Evolutionary conservation across 1,284 basidiomycete genomes (phyloP).

Genomic region (Rhodotorula mucilaginosa): DNA sequence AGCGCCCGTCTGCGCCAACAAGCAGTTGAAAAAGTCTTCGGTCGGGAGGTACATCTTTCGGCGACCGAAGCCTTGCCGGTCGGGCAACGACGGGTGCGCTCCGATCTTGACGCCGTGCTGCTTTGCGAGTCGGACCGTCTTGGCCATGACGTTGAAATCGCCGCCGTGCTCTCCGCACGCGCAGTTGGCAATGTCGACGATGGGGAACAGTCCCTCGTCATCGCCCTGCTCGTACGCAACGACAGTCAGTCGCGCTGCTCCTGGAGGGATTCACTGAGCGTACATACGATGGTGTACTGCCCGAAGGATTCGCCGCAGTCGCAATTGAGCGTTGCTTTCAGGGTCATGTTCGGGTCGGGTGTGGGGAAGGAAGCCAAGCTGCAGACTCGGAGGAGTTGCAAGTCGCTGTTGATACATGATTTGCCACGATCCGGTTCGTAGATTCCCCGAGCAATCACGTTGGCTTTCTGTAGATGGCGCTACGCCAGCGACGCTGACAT

Average conservation of each 20-base stretch:
- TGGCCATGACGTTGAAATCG: slow-evolving; percentile 58
- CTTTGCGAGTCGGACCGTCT: slow-evolving; percentile 60
- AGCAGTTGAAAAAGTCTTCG: slow-evolving; percentile 60
- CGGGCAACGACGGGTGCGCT: slow-evolving; percentile 62
- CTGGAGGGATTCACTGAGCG: neutral
- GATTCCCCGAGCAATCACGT: no score
- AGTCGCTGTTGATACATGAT: no score
- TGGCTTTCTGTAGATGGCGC: no score
- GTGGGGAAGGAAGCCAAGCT: no score
- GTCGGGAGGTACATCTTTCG: slow-evolving; percentile 63
- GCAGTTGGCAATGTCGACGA: slow-evolving; percentile 63
- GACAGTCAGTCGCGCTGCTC: neutral
- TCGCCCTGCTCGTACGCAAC: slow-evolving; percentile 50
- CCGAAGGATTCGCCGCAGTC: slow-evolving; percentile 48
- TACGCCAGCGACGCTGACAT: no score
- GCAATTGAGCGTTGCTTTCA: slow-evolving; percentile 42
- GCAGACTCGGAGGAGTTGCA: no score
- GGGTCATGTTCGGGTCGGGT: slow-evolving; percentile 1
- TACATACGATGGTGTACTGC: slow-evolving; percentile 29
- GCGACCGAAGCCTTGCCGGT: slow-evolving; percentile 63
- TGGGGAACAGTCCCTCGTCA: slow-evolving; percentile 62
- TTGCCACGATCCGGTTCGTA: no score
- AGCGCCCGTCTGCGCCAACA: slow-evolving; percentile 62
- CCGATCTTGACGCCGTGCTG: slow-evolving; percentile 57
- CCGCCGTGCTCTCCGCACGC: slow-evolving; percentile 65